These are phyloP conservation scores for Pythium guiyangense DNA, from an alignment of 352 stramenopile genomes.

Conservation along the genomic window DNA sequence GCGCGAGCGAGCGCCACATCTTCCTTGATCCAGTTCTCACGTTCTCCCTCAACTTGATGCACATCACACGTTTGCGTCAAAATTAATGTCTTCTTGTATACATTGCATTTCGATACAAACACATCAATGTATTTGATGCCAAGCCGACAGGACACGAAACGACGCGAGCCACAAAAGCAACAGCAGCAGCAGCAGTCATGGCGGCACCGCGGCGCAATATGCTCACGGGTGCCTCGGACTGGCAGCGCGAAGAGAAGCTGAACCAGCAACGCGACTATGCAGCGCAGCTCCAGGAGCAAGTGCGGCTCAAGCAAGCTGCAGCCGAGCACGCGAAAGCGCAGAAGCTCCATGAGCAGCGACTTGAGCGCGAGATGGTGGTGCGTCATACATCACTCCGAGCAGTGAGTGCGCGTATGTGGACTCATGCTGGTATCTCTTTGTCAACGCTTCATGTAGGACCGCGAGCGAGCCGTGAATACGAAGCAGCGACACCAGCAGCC, in stretches of 20 bases:
- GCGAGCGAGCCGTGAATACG: constrained; percentile 2
- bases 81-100: background rate
- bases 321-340: constrained; percentile 36
- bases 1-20: background rate
- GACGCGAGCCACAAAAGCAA: background rate
- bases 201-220: constrained; percentile 24
- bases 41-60: background rate
- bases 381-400: background rate
- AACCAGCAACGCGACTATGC: constrained; percentile 63
- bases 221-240: constrained; percentile 32
- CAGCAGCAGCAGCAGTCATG: background rate
- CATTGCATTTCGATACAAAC: background rate
- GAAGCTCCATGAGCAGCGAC: constrained; percentile 39
- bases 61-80: no score
- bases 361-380: constrained; percentile 36
- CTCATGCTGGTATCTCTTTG: background rate
- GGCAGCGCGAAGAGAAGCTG: constrained; percentile 44
- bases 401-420: background rate
- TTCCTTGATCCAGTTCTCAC: background rate
- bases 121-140: background rate
- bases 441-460: constrained; percentile 9
- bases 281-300: constrained; percentile 61
- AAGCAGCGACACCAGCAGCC: constrained; percentile 4
- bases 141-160: background rate
- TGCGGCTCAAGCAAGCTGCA: constrained; percentile 43